Evolutionary conservation across 805 yeast genomes (phyloP).

Genomic region (Vanderwaltozyma yarrowii): DNA sequence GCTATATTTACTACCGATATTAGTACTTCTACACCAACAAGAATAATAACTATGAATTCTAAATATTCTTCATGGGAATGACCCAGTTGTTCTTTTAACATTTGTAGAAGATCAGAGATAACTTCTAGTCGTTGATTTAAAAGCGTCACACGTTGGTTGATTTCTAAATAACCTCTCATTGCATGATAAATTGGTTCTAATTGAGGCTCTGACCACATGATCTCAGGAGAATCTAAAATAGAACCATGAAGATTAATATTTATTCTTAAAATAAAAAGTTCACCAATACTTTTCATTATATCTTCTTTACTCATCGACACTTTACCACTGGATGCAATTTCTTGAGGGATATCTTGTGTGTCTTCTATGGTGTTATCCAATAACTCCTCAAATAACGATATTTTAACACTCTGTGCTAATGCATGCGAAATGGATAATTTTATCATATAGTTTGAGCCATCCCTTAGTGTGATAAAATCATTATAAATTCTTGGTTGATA

Average conservation of each 20-base stretch:
- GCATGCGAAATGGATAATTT: conserved; percentile 93
- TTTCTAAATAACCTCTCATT: conserved; percentile 88
- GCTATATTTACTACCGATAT: conserved; percentile 78
- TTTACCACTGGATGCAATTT: conserved; percentile 88
- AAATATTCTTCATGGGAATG: conserved; percentile 89
- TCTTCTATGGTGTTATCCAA: conserved; percentile 96
- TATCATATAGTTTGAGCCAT: conserved; percentile 81
- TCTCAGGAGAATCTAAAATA: conserved; percentile 90
- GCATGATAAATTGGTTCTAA: conserved; percentile 97
- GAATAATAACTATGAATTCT: conserved; percentile 80
- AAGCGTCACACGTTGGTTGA: conserved; percentile 84
- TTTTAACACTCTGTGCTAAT: conserved; percentile 89
- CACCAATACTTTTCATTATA: conserved; percentile 96
- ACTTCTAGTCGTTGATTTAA: conserved; percentile 90
- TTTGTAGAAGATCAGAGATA: conserved; percentile 82
- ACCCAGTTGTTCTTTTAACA: conserved; percentile 95
- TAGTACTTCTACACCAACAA: conserved; percentile 86
- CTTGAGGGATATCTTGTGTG: conserved; percentile 94
- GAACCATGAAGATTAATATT: conserved; percentile 79
- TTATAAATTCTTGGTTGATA: conserved; percentile 94
- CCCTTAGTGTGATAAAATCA: conserved; percentile 87
- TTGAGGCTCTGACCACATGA: conserved; percentile 99
- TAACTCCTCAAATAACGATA: conserved; percentile 88
- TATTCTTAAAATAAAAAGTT: conserved; percentile 76
- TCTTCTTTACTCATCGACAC: conserved; percentile 90